Evolutionary conservation across 2,329 filamentous ascomycete genomes (phyloP).

Genomic region (Penicillium decumbens): DNA sequence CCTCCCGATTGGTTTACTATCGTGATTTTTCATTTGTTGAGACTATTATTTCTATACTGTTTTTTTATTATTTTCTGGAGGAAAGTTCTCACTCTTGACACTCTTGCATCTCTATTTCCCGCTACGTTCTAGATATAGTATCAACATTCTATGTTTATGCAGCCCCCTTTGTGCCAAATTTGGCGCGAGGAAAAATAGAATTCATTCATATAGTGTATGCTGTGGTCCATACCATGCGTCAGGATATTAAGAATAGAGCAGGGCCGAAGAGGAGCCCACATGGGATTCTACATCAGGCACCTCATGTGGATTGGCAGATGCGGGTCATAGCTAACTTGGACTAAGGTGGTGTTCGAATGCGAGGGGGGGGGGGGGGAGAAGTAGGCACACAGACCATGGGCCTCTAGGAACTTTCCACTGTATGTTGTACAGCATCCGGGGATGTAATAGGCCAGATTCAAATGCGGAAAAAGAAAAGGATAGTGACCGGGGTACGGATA

Average conservation of each 20-base stretch:
- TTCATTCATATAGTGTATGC: background rate
- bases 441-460: constrained; percentile 10
- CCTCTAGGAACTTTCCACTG: constrained; percentile 1
- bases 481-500: background rate
- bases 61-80: background rate
- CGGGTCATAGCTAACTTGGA: background rate
- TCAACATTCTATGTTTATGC: background rate
- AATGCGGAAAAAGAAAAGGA: constrained; percentile 5
- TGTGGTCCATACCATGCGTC: no score
- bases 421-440: constrained; percentile 9
- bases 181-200: constrained; percentile 7
- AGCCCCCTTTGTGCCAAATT: constrained; percentile 24
- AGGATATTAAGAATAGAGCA: background rate
- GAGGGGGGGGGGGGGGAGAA: background rate
- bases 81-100: background rate
- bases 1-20: background rate
- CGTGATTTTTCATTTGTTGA: background rate
- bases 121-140: background rate
- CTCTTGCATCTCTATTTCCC: background rate
- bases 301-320: background rate
- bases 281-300: background rate
- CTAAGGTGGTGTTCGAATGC: background rate
- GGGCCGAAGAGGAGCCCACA: background rate
- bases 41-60: background rate
- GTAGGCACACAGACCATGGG: constrained; percentile 1